Evolutionary conservation across 352 stramenopile genomes (phyloP).

Genomic region (Phytophthora vignae): DNA sequence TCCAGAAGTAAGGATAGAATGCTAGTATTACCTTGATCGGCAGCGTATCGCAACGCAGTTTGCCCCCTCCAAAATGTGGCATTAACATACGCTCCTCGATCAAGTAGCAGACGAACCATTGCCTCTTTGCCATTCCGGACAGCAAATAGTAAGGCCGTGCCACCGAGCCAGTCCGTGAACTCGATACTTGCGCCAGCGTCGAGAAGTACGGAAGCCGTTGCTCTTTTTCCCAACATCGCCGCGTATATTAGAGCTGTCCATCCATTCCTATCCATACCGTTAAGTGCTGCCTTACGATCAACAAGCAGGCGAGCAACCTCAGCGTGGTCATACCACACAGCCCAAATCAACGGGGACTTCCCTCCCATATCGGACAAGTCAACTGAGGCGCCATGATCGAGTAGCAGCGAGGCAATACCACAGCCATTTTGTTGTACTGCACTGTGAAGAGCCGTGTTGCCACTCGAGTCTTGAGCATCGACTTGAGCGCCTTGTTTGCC

Average conservation of each 20-base stretch:
- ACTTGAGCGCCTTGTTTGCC: not conserved
- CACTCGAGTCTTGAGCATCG: not conserved
- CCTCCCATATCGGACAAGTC: not conserved
- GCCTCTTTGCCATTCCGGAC: no score
- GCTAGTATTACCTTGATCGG: not conserved
- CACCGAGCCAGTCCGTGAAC: not conserved
- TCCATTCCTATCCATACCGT: not conserved
- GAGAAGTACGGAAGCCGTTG: not conserved
- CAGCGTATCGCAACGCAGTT: not conserved
- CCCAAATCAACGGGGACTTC: not conserved
- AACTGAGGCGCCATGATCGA: not conserved
- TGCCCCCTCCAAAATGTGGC: not conserved
- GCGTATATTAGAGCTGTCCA: not conserved
- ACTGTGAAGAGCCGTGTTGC: not conserved
- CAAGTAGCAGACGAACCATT: no score
- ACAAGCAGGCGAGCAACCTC: no score
- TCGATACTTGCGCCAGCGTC: not conserved
- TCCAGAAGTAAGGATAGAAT: not conserved
- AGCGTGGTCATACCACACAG: no score
- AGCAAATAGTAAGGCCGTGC: no score
- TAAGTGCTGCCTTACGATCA: not conserved
- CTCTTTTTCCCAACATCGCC: not conserved
- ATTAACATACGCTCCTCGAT: not conserved
- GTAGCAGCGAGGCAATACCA: not conserved
- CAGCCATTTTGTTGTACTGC: not conserved